Percentiles rank a stretch among this genome's conserved stretches.
phyloP scores from a whole-genome alignment of 306 rosid species.

The Datisca glomerata region DNA sequence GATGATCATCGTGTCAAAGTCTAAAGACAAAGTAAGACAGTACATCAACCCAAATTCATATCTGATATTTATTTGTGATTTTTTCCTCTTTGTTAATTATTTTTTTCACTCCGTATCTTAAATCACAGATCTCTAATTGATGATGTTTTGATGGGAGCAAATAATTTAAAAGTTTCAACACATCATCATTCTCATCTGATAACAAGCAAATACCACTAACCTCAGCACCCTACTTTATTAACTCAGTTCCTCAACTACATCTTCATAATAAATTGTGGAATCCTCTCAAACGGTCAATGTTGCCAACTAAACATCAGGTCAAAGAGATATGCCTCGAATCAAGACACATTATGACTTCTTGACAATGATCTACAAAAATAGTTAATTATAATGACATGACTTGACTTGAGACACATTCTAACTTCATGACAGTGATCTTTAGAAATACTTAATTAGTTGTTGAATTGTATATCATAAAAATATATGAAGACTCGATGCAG shows the following conservation, averaged over 20 bases:
- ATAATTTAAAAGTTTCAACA: conserved; percentile 48
- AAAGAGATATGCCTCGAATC: background rate
- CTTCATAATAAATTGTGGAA: conserved; percentile 28
- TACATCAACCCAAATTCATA: too few species aligned
- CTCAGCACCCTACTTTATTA: conserved; percentile 35
- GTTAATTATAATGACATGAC: too few species aligned
- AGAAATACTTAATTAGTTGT: too few species aligned
- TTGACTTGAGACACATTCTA: too few species aligned
- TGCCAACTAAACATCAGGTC: conserved; percentile 16
- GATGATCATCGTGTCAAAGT: background rate
- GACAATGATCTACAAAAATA: background rate
- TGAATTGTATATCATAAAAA: too few species aligned
- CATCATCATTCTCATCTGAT: conserved; percentile 34
- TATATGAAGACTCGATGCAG: too few species aligned
- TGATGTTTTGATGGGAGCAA: too few species aligned
- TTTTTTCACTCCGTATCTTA: too few species aligned
- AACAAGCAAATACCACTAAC: conserved; percentile 34
- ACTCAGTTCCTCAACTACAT: conserved; percentile 29
- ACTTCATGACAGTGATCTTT: too few species aligned
- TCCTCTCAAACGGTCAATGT: conserved; percentile 19
- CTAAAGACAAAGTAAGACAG: background rate
- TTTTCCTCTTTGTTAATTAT: too few species aligned
- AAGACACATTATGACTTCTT: background rate
- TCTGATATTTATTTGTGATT: too few species aligned
- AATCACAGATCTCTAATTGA: too few species aligned